Evolutionary conservation across 2,329 filamentous ascomycete species (phyloP).

Genomic region (Aspergillus luchuensis): DNA sequence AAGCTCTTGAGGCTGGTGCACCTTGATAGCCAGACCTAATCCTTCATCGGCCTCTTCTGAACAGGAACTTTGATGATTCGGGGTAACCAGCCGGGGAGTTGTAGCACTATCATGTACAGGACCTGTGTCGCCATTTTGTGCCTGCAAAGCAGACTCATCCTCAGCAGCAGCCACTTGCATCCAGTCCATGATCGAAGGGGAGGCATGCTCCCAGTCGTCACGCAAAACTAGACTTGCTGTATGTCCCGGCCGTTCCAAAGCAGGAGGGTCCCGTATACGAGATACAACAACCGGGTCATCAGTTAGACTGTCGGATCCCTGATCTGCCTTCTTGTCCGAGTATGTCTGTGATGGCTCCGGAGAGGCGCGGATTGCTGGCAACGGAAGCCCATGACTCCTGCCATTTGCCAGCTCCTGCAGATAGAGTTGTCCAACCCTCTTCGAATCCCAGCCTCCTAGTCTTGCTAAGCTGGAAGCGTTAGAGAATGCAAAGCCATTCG

Average conservation of each 20-base stretch:
- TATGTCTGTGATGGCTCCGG: conserved; percentile 25
- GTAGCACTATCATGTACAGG: conserved; percentile 24
- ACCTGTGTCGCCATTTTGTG: conserved; percentile 22
- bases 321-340: conserved; percentile 19
- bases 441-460: conserved; percentile 57
- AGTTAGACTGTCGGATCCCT: conserved; percentile 30
- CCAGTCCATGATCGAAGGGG: conserved; percentile 53
- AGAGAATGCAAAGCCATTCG: conserved; percentile 46
- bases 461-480: conserved; percentile 57
- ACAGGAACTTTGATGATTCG: conserved; percentile 17
- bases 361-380: conserved; percentile 24
- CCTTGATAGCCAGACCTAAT: conserved; percentile 50
- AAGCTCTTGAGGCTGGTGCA: conserved; percentile 34
- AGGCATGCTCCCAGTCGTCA: conserved; percentile 53
- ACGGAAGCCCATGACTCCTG: conserved; percentile 27
- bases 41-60: conserved; percentile 35
- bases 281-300: conserved; percentile 42
- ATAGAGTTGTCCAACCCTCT: conserved; percentile 58
- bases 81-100: conserved; percentile 29
- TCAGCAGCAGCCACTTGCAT: conserved; percentile 46
- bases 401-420: conserved; percentile 51
- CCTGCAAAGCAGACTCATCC: conserved; percentile 43
- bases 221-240: conserved; percentile 47
- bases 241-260: conserved; percentile 31
- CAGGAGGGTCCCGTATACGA: conserved; percentile 32